Percentiles rank a stretch among this genome's conserved stretches.
Evolutionary conservation across 495 filamentous ascomycete species (phyloP).

Genomic region (Penicillium paradoxum): DNA sequence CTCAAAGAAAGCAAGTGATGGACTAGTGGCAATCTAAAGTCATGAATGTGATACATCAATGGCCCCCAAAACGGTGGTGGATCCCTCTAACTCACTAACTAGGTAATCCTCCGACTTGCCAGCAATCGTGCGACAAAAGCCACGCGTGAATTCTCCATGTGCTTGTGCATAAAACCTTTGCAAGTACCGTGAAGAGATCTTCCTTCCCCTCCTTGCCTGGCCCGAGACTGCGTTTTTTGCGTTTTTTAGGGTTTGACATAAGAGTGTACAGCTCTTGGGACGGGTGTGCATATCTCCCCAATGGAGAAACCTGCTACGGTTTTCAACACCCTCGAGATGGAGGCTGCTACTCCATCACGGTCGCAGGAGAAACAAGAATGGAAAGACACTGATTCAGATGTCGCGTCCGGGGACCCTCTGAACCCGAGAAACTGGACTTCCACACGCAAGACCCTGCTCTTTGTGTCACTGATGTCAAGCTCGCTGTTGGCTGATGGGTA

Average conservation of each 20-base stretch:
- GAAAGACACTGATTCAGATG: neutral
- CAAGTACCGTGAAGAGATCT: conserved; percentile 6
- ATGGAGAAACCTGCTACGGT: conserved; percentile 15
- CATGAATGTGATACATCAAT: neutral
- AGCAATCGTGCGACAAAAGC: conserved; percentile 18
- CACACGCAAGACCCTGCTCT: conserved; percentile 30
- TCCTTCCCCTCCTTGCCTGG: conserved; percentile 11
- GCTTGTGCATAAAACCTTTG: conserved; percentile 20
- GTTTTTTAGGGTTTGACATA: neutral
- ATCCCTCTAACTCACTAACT: no score
- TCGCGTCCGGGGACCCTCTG: conserved; percentile 9
- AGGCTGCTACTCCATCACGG: conserved; percentile 4
- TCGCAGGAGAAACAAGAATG: conserved; percentile 7
- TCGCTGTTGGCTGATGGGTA: conserved; percentile 38
- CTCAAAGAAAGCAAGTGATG: no score
- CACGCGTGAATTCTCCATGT: conserved; percentile 23
- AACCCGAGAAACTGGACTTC: conserved; percentile 29
- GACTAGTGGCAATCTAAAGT: no score
- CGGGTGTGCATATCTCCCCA: neutral
- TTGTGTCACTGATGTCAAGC: conserved; percentile 34
- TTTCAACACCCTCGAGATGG: conserved; percentile 11
- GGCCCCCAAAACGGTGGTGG: neutral
- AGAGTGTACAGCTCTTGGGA: neutral
- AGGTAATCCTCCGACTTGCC: neutral
- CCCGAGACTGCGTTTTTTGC: neutral